A percentile compares a stretch with the other conserved stretches of the same genome.
Conservation (phyloP, 352 stramenopile genomes). For the Phytophthora meadii region DNA sequence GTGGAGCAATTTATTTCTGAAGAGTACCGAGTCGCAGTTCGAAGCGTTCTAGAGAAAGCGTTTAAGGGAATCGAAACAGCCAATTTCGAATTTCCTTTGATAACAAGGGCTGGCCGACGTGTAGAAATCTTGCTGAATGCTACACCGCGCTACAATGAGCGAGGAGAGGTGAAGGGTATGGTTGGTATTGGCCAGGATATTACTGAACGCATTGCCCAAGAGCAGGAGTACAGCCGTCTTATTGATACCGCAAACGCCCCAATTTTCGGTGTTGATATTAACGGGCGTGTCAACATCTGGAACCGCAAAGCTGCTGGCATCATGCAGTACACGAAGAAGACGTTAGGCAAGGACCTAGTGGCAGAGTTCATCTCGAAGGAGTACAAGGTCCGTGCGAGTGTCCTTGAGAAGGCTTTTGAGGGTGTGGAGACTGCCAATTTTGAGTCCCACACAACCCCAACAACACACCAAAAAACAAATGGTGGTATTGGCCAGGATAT, state of each 20-base stretch:
- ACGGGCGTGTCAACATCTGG: conserved; percentile 54
- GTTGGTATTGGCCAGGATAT: conserved; percentile 89
- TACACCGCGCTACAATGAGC: conserved; percentile 66
- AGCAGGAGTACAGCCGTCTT: conserved; percentile 76
- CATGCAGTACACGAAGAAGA: conserved; percentile 60
- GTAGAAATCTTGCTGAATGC: conserved; percentile 82
- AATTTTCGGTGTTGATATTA: conserved; percentile 76
- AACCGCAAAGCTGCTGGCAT: conserved; percentile 55
- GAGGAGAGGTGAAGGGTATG: conserved; percentile 86
- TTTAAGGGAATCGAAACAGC: conserved; percentile 39
- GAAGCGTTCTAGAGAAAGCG: conserved; percentile 38
- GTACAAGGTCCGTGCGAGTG: conserved; percentile 45
- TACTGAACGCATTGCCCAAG: conserved; percentile 73
- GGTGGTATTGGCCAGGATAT: too few species aligned
- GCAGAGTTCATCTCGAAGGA: conserved; percentile 60
- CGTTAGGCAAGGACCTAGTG: conserved; percentile 43
- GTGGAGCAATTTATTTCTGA: conserved; percentile 52
- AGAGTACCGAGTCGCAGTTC: conserved; percentile 59
- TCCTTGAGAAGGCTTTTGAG: conserved; percentile 55
- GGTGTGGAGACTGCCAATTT: conserved; percentile 67
- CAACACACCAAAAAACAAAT: too few species aligned
- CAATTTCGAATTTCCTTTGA: conserved; percentile 85
- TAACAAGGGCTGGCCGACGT: conserved; percentile 47
- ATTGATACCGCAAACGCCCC: conserved; percentile 76
- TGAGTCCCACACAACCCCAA: too few species aligned